phyloP scores from a whole-genome alignment of 768 basidiomycete species.

The Calocera viscosa region DNA sequence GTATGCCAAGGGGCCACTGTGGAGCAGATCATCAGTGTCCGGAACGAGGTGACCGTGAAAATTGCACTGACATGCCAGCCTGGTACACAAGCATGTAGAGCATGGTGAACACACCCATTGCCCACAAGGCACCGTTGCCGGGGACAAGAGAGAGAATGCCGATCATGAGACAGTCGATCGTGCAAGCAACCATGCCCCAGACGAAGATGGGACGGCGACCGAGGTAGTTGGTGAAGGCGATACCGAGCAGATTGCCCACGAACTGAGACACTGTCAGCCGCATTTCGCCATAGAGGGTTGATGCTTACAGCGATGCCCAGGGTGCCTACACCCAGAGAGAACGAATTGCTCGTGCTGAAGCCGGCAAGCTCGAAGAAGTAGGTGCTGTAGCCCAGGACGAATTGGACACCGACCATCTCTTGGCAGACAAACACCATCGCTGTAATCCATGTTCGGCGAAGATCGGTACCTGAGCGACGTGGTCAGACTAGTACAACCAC shows the following conservation, averaged over 20 bases:
- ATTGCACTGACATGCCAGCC: constrained; percentile 8
- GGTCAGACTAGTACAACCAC: background rate
- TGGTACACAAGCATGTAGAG: constrained; percentile 12
- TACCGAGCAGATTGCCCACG: constrained; percentile 9
- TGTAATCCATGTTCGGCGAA: background rate
- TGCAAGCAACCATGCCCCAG: constrained; percentile 9
- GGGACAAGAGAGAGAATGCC: constrained; percentile 9
- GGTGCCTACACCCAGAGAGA: constrained; percentile 10
- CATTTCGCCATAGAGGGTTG: background rate
- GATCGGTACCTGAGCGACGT: background rate
- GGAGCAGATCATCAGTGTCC: background rate
- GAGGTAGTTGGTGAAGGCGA: constrained; percentile 9
- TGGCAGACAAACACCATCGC: constrained; percentile 4
- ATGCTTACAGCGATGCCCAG: constrained; percentile 1
- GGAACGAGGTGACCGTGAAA: background rate
- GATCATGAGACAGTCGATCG: constrained; percentile 12
- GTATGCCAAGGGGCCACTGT: constrained; percentile 5
- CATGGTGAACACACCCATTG: constrained; percentile 12
- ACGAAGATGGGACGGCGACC: constrained; percentile 7
- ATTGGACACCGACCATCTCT: constrained; percentile 7
- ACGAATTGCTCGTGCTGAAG: constrained; percentile 2
- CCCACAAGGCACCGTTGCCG: constrained; percentile 8
- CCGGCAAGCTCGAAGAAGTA: constrained; percentile 7
- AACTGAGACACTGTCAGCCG: background rate
- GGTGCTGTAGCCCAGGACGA: constrained; percentile 9